These are phyloP conservation scores for Plasmodium inui DNA, from an alignment of 169 alveolate species.

Conservation along the genomic window DNA sequence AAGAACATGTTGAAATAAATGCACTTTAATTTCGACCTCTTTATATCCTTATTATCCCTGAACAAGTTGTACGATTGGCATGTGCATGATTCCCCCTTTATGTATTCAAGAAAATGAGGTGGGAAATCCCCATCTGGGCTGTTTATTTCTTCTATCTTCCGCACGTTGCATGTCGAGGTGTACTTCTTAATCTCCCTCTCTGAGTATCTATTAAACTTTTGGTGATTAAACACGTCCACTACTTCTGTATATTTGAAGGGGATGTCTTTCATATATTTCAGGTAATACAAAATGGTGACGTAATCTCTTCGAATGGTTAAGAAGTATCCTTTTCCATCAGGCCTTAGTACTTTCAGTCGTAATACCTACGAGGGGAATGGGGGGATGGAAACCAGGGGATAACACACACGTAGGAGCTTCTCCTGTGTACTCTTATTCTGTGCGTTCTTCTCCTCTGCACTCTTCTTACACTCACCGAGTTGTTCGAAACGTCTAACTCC, in stretches of 20 bases:
- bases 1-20: conserved; percentile 57
- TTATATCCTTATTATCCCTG: conserved; percentile 40
- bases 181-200: conserved; percentile 9
- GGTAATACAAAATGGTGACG: conserved; percentile 40
- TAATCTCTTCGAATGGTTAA: conserved; percentile 72
- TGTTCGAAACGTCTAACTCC: conserved; percentile 61
- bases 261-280: conserved; percentile 63
- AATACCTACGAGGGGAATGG: conserved; percentile 6
- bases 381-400: neutral
- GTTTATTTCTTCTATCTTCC: conserved; percentile 48
- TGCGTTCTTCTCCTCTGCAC: neutral
- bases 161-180: conserved; percentile 21
- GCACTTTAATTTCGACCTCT: conserved; percentile 56
- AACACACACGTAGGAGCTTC: neutral
- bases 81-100: conserved; percentile 55
- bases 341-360: conserved; percentile 37
- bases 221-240: conserved; percentile 48
- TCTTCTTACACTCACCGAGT: conserved; percentile 36
- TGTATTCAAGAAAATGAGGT: conserved; percentile 59
- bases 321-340: conserved; percentile 67
- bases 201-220: conserved; percentile 28
- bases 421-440: too few species aligned
- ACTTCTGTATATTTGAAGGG: conserved; percentile 67
- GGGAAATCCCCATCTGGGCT: conserved; percentile 31
- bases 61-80: conserved; percentile 53